Conservation (phyloP, 768 basidiomycete species). For the Arthromyces matolae region DNA sequence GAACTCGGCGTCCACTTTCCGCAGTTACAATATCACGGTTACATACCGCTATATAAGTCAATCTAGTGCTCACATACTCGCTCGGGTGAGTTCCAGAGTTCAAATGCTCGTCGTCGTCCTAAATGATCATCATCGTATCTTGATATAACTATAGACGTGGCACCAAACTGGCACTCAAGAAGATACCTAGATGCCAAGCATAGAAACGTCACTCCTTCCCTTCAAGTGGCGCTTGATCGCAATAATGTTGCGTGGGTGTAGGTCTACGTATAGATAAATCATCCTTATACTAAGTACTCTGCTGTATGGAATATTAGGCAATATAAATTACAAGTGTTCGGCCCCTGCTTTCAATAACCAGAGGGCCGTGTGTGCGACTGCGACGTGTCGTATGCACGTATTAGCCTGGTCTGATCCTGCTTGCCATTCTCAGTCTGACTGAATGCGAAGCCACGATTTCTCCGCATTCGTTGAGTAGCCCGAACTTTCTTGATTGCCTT, state of each 20-base stretch:
- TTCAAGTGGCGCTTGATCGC: too few species aligned
- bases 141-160: too few species aligned
- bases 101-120: too few species aligned
- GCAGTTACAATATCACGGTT: too few species aligned
- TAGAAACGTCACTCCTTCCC: background rate
- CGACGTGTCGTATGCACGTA: conserved; percentile 85
- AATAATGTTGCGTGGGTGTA: too few species aligned
- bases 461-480: conserved; percentile 95
- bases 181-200: too few species aligned
- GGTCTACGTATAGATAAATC: too few species aligned
- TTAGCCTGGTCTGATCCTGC: conserved; percentile 84
- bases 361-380: conserved; percentile 67
- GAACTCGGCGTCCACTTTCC: conserved; percentile 7
- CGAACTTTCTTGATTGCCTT: conserved; percentile 99
- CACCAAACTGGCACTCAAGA: too few species aligned
- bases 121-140: conserved; percentile 6
- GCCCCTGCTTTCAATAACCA: conserved; percentile 56
- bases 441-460: conserved; percentile 96
- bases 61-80: too few species aligned
- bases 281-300: background rate
- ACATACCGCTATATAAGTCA: too few species aligned
- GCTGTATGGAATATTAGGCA: conserved; percentile 9
- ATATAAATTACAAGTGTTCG: conserved; percentile 40
- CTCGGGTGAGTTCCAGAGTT: too few species aligned
- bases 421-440: conserved; percentile 90